phyloP scores from a whole-genome alignment of 139 green algal species.

The Chlorella vulgaris region DNA sequence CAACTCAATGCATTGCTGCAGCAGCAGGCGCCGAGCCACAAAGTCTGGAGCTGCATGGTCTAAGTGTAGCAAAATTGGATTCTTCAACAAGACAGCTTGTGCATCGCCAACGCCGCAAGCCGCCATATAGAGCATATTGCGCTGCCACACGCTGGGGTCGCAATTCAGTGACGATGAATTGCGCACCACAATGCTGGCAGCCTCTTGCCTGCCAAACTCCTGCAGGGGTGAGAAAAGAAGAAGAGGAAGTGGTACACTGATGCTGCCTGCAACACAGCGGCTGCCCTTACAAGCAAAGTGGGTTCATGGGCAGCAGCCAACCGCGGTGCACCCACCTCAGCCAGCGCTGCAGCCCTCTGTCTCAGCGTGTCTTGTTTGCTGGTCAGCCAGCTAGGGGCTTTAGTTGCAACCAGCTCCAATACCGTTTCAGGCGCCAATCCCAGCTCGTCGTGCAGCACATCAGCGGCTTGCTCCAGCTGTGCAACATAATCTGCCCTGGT shows the following conservation, averaged over 20 bases:
- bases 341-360: neutral
- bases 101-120: neutral
- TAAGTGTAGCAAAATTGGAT: neutral
- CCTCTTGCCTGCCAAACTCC: neutral
- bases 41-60: neutral
- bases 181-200: neutral
- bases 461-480: neutral
- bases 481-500: neutral
- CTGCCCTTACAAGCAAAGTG: too few relatives aligned
- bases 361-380: neutral
- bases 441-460: neutral
- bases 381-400: neutral
- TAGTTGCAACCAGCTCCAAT: neutral
- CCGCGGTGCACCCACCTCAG: neutral
- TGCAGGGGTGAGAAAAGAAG: neutral
- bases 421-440: neutral
- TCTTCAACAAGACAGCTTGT: neutral
- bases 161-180: neutral
- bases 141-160: neutral
- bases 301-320: neutral
- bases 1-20: neutral
- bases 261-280: too few relatives aligned
- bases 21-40: neutral
- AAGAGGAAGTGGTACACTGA: too few relatives aligned
- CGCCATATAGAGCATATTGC: neutral